phyloP scores from a whole-genome alignment of 331 rosid genomes.

The Rhamnella rubrinervis region DNA sequence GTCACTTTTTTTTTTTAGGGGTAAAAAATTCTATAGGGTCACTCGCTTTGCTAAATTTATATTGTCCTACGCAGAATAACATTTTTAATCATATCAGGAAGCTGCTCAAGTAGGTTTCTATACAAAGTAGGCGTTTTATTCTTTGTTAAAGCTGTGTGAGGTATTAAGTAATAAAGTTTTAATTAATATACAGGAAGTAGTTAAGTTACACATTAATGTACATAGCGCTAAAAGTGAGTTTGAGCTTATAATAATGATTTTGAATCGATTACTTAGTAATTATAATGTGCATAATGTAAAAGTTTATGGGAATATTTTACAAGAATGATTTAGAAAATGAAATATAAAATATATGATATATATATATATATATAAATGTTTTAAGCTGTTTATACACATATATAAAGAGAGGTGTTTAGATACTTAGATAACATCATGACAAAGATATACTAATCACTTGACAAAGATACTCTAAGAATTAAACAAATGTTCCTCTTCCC shows the following conservation, averaged over 20 bases:
- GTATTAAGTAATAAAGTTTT: neutral
- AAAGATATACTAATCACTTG: conserved; percentile 4
- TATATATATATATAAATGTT: too few species aligned
- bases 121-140: too few species aligned
- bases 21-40: neutral
- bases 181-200: neutral
- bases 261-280: neutral
- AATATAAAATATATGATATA: too few species aligned
- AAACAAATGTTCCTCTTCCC: too few species aligned
- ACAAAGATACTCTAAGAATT: neutral
- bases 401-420: neutral
- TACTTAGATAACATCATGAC: conserved; percentile 2
- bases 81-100: too few species aligned
- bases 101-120: too few species aligned
- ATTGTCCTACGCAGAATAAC: too few species aligned
- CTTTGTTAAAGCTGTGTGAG: too few species aligned
- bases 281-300: neutral
- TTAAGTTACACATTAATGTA: neutral
- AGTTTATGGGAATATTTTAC: neutral
- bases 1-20: neutral
- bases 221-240: conserved; percentile 4
- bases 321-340: neutral
- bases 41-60: neutral
- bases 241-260: neutral
- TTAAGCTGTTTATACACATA: too few species aligned